Base-by-base conservation (phyloP, 805 yeast genomes). In the Starmerella bacillaris region DNA sequence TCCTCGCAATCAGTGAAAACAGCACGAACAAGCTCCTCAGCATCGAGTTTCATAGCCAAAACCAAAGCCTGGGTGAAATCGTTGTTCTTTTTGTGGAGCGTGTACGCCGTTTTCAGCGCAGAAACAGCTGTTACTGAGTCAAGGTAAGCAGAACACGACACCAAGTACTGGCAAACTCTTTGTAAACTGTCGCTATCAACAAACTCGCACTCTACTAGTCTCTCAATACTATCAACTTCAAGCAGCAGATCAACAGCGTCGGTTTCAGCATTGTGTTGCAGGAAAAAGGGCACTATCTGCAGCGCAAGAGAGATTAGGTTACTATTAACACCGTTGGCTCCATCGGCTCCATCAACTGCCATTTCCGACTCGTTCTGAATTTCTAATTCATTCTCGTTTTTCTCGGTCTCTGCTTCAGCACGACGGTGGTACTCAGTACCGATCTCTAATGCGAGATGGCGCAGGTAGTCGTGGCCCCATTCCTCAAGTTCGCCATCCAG, bases 391-490 rank as follows among this genome's bases (percentile, higher is more conserved):
- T 22, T 12, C 9, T 9, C 26, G 26, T 43, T 30, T 27, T 46
- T 44, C 26, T 38, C 50, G 18, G 51, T 57, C 36, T 58, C 60
- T 32, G 48, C 48, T 39, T 60, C 67, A 15, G 60, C 48, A 39
- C 63, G 62, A 20, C 67, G 73, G 46, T 71, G 74, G 56, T 72
- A 78, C 36, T 77, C 78, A 51, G 78, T 86, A 40, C 98, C 96
- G 48, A 89, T 80, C 59, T 89, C 95, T 41, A 89, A 62, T 2
- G 98, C 92, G 50, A 89, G 65, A 59, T 89, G 96, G 53, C 98
- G 83, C 50, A 86, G 72, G 55, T 89, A 89, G 59, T 89, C 99
- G 55, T 89, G 96, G 30, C 98, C 99, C 99, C 98, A 89, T 3
- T 38, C 46, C 4, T 35, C 42, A 11, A 42, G 40, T 49, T 74